These are phyloP conservation scores for Stephanodiscus minutulus DNA, from an alignment of 108 stramenopile species.

Conservation along the genomic window DNA sequence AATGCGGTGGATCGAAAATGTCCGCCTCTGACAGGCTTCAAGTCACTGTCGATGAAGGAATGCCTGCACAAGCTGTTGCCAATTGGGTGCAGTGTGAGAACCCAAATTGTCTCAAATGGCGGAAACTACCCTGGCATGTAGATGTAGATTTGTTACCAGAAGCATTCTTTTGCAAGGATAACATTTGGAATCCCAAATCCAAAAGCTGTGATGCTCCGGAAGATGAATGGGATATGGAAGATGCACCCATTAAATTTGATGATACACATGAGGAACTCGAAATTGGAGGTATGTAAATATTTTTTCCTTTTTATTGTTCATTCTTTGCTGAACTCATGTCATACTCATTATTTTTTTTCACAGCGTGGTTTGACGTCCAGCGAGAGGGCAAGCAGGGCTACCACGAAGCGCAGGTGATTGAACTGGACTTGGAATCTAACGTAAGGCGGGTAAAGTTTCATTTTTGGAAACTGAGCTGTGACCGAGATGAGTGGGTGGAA, in stretches of 20 bases:
- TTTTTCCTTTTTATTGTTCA: neutral
- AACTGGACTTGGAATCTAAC: constrained; percentile 56
- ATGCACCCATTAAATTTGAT: constrained; percentile 50
- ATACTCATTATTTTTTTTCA: constrained; percentile 2
- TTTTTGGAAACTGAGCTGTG: constrained; percentile 53
- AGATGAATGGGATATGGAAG: constrained; percentile 82
- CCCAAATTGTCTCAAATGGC: constrained; percentile 86
- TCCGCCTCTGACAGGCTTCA: constrained; percentile 59
- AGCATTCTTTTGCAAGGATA: constrained; percentile 86
- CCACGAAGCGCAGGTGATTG: constrained; percentile 63
- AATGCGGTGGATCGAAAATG: constrained; percentile 23
- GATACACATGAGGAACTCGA: constrained; percentile 44
- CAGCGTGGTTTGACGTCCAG: constrained; percentile 82
- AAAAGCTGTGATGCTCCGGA: constrained; percentile 75
- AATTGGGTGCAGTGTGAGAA: constrained; percentile 95
- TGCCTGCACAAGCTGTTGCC: constrained; percentile 85
- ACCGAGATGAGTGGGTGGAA: constrained; percentile 77
- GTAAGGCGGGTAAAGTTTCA: constrained; percentile 72
- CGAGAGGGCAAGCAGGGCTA: constrained; percentile 63
- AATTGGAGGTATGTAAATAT: constrained; percentile 35
- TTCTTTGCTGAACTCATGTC: constrained; percentile 4
- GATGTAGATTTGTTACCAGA: constrained; percentile 83
- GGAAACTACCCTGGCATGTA: constrained; percentile 87
- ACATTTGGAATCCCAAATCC: constrained; percentile 73
- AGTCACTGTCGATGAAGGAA: constrained; percentile 78